Evolutionary conservation across 331 rosid genomes (phyloP).

Genomic region (Rhamnella rubrinervis): DNA sequence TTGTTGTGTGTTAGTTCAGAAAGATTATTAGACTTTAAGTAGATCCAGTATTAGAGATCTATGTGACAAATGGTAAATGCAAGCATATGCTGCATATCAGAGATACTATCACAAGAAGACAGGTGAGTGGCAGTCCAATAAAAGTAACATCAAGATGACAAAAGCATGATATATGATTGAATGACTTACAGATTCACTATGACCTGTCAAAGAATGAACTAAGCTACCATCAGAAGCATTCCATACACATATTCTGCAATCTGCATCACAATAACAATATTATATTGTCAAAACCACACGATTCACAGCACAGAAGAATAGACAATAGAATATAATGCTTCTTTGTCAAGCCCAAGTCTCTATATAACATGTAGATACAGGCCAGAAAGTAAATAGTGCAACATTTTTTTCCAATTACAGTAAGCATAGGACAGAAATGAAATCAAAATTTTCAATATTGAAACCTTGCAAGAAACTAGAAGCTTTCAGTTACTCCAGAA

Average conservation of each 20-base stretch:
- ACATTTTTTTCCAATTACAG: too few relatives aligned
- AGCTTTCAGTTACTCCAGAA: too few relatives aligned
- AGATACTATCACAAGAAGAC: neutral
- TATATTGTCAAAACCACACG: slow-evolving; percentile 1
- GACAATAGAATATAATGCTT: neutral
- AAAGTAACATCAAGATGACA: too few relatives aligned
- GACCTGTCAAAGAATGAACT: slow-evolving; percentile 97
- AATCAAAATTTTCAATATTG: too few relatives aligned
- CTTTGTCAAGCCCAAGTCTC: neutral
- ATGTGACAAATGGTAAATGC: too few relatives aligned
- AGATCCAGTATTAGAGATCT: too few relatives aligned
- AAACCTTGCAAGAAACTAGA: too few relatives aligned
- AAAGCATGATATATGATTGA: slow-evolving; percentile 8
- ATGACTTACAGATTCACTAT: slow-evolving; percentile 80
- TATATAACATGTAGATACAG: neutral
- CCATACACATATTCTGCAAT: slow-evolving; percentile 99
- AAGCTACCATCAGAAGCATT: slow-evolving; percentile 98
- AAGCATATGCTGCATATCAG: neutral
- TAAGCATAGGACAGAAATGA: too few relatives aligned
- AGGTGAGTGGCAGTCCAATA: too few relatives aligned
- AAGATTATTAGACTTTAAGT: too few relatives aligned
- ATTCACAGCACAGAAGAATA: neutral
- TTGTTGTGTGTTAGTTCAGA: too few relatives aligned
- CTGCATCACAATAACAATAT: slow-evolving; percentile 47
- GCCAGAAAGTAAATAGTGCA: too few relatives aligned